Base-by-base conservation (phyloP, 2,329 filamentous ascomycete genomes). In the Zalaria obscura region DNA sequence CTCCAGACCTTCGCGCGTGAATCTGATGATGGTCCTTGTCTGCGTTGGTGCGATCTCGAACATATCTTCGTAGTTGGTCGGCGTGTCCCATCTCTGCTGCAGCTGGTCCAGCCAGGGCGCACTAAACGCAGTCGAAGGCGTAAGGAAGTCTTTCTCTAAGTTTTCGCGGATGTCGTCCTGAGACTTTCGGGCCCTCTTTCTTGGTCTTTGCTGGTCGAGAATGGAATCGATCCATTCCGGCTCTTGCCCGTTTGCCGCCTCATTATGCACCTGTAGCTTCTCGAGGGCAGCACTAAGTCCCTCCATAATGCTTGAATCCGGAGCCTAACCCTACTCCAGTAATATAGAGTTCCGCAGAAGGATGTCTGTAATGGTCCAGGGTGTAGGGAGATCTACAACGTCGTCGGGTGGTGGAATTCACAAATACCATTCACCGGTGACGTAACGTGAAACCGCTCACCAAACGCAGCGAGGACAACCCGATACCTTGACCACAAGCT, bases 21-120 rank as follows among this genome's bases (percentile, higher is more conserved):
- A 98, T 27, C 91, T 79, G 27, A 86, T 94, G 50, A 95, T 80
- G n/a, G 88, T 96, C 44, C 91, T 78, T 10, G 87, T 89, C 63
- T 96, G 91, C 0, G 89, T 93, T 3, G 87, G 84, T 1, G 87
- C 86, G 41, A 96, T 73, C 48, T 80, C 76, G 62, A 93, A 94
- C 11, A 96, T 73, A 43, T 86, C 78, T n/a, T 78, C 75, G 57
- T 88, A 83, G 53, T 94, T 81, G 32, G 78, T 74, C 3, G 84
- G 76, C 43, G 78, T 72, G 48, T 94, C 84, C 91, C 89, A 98
- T 58, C 78, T 68, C 70, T 89, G 85, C 63, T 98, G 91, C 35
- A 96, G 65, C 42, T 76, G 75, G 59, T 94, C 87, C 45, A 98
- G 73, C 87, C 91, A 96, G 55, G 82, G 78, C 4, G 76, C 68